Conservation (phyloP, 768 basidiomycete genomes). For the Agaricus bisporus region DNA sequence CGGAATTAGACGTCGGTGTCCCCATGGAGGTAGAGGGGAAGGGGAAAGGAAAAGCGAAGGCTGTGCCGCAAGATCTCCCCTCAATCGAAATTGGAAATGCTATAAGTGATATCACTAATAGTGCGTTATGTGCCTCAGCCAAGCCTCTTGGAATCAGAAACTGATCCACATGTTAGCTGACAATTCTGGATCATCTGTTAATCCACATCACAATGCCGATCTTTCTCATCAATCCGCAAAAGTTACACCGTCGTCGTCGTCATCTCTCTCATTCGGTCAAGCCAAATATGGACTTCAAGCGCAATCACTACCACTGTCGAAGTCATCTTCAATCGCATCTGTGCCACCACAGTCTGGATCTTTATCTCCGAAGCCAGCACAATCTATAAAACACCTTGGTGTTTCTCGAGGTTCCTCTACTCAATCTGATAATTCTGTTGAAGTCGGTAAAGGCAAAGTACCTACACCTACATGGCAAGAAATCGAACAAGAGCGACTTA, state of each 20-base stretch:
- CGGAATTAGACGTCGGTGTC: background rate
- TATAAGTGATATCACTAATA: conserved; percentile 43
- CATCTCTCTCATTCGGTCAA: conserved; percentile 6
- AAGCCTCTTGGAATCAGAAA: background rate
- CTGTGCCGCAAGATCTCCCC: conserved; percentile 11
- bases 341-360: conserved; percentile 5
- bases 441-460: background rate
- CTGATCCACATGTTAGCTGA: background rate
- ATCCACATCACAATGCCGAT: background rate
- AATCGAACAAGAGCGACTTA: conserved; percentile 20
- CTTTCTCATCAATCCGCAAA: conserved; percentile 12
- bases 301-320: background rate
- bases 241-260: background rate
- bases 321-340: background rate
- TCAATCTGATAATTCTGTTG: background rate
- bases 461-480: conserved; percentile 14
- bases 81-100: conserved; percentile 16
- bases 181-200: conserved; percentile 9
- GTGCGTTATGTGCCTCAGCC: conserved; percentile 18
- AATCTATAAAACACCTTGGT: background rate
- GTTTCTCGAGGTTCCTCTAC: background rate
- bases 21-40: conserved; percentile 15
- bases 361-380: background rate
- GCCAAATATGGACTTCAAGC: background rate
- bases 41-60: conserved; percentile 26